These are phyloP conservation scores for Dioscorea cayenensis DNA, from an alignment of 116 monocot species.

Conservation along the genomic window DNA sequence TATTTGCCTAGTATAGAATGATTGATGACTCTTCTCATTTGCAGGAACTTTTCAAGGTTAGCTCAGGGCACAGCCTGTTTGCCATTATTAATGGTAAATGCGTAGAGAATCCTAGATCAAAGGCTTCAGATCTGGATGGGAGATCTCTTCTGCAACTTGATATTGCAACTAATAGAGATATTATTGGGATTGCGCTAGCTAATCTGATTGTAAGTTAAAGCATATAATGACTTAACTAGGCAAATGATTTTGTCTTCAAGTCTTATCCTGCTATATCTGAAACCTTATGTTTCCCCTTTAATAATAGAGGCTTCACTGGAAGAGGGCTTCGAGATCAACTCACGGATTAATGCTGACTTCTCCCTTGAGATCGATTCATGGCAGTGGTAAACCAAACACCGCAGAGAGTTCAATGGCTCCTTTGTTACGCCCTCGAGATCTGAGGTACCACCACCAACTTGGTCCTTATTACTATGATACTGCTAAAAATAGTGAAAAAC, in stretches of 20 bases:
- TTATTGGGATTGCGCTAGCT: slow-evolving; percentile 64
- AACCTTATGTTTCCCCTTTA: neutral
- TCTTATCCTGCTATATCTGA: no score
- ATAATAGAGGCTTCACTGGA: slow-evolving; percentile 70
- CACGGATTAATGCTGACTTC: slow-evolving; percentile 64
- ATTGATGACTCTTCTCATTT: neutral
- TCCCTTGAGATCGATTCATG: slow-evolving; percentile 37
- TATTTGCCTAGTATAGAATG: no score
- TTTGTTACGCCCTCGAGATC: slow-evolving; percentile 50
- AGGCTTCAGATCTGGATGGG: slow-evolving; percentile 26
- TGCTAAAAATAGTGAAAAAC: no score
- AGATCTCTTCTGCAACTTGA: slow-evolving; percentile 48
- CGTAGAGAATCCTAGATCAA: slow-evolving; percentile 36
- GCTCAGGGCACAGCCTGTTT: slow-evolving; percentile 54
- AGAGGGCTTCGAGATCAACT: slow-evolving; percentile 51
- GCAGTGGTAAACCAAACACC: slow-evolving; percentile 11
- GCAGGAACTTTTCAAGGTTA: slow-evolving; percentile 55
- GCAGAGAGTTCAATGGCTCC: slow-evolving; percentile 23
- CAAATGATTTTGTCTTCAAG: no score
- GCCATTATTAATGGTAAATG: slow-evolving; percentile 56
- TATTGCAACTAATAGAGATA: slow-evolving; percentile 60
- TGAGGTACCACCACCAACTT: slow-evolving; percentile 26
- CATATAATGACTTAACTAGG: neutral
- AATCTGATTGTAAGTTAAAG: slow-evolving; percentile 55
- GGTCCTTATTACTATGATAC: no score